A percentile compares a stretch with the other conserved stretches of the same genome.
Conservation (phyloP, 352 stramenopile species). For the Phytopythium boreale region DNA sequence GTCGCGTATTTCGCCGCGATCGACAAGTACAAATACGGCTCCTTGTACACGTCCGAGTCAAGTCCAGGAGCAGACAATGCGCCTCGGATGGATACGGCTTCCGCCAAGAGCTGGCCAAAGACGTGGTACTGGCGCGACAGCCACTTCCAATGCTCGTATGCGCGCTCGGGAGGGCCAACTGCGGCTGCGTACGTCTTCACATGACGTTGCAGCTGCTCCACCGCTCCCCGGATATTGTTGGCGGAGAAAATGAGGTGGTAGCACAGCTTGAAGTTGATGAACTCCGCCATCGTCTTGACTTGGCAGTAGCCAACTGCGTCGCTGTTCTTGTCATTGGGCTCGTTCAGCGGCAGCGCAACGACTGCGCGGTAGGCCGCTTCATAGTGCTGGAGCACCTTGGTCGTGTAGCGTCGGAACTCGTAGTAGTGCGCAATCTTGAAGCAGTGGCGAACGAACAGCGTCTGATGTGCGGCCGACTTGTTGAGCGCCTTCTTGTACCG, state of each 20-base stretch:
- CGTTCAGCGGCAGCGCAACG: constrained; percentile 47
- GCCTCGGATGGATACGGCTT: constrained; percentile 68
- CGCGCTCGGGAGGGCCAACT: constrained; percentile 50
- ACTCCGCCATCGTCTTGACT: constrained; percentile 84
- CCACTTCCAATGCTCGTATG: constrained; percentile 85
- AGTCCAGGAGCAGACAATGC: constrained; percentile 48
- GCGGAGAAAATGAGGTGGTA: constrained; percentile 87
- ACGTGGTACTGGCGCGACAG: constrained; percentile 85
- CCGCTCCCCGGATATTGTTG: constrained; percentile 78
- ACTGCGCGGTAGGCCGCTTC: constrained; percentile 75
- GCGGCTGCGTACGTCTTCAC: constrained; percentile 61
- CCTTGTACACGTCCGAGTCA: constrained; percentile 83
- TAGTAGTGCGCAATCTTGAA: constrained; percentile 91
- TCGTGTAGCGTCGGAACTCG: constrained; percentile 84
- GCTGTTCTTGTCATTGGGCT: constrained; percentile 20
- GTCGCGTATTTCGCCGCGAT: constrained; percentile 85
- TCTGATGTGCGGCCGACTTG: constrained; percentile 51
- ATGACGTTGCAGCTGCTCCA: constrained; percentile 83
- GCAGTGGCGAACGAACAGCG: constrained; percentile 66
- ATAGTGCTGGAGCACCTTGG: constrained; percentile 85
- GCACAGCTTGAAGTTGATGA: constrained; percentile 87
- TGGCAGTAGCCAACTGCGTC: constrained; percentile 41
- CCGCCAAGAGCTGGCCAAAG: constrained; percentile 77
- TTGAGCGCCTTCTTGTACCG: constrained; percentile 77
- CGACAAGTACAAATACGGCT: constrained; percentile 85